Base-by-base conservation (phyloP, 1,284 basidiomycete species). In the Mycosarcoma mackinlayi region DNA sequence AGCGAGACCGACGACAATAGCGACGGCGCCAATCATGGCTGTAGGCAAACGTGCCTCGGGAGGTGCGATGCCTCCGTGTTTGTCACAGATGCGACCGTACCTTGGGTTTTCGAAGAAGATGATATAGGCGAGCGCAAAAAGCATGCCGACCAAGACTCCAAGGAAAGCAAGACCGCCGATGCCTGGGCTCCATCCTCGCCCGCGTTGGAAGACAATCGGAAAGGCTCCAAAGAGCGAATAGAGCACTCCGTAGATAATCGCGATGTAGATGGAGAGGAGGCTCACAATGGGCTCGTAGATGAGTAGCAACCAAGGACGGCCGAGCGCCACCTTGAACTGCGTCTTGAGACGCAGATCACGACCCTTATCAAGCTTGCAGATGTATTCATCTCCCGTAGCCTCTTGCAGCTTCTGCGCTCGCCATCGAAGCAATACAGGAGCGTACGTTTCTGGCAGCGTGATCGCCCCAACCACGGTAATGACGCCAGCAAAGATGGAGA, bases 251-350 rank as follows among this genome's bases (percentile, higher is more conserved):
- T 78, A 92, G 8, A 91, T 84, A 80, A 94, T 93, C 0, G 91
- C 91, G 9, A 91, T 86, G 84, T 91, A 92, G 3, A 88, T 31
- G 0, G 90, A 91, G 30, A 90, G 83, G 4, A 88, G 86, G 4
- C 90, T 82, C 14, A 93, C 83, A 87, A 93, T 91, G 0, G 91
- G 91, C 79, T 93, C 92, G n/a, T 84, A 83, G 55, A 88, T 85
- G 30, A 92, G 54, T 55, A 83, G 70, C 19, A 69, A 47, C 34
- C 82, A 65, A 14, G 85, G 61, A 90, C 86, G 66, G 86, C 85
- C 83, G 89, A 92, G 0, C 89, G 90, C 75, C 88, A 84, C 80
- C 8, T 84, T 30, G 85, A 77, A 47, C 73, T 86, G 39, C 85
- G 70, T 68, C 88, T 85, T 21, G 1, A 52, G 9, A 6, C 49